Conservation (phyloP, 352 stramenopile genomes). For the Pythium dissotocum region DNA sequence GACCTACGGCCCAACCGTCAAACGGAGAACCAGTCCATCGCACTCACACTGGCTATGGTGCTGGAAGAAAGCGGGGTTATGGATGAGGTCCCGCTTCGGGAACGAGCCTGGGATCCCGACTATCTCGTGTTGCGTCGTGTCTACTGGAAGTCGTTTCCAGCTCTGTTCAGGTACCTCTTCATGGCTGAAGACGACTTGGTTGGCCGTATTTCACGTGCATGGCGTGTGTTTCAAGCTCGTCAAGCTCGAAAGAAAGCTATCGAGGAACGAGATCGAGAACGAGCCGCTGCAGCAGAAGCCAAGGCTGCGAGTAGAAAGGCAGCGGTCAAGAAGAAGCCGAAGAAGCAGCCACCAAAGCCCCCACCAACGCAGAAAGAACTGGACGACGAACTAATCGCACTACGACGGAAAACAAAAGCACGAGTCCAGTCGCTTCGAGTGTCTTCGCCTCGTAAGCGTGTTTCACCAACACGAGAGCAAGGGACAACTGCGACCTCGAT, state of each 20-base stretch:
- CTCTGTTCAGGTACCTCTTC: conserved; percentile 23
- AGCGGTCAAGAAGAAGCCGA: conserved; percentile 12
- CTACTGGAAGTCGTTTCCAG: conserved; percentile 10
- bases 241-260: neutral
- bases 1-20: neutral
- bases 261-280: conserved; percentile 11
- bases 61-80: neutral
- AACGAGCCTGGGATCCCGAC: conserved; percentile 11
- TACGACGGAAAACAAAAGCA: conserved; percentile 21
- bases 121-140: conserved; percentile 19
- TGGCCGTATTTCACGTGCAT: conserved; percentile 14
- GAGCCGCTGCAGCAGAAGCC: neutral
- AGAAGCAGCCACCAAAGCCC: neutral
- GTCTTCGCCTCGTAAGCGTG: neutral
- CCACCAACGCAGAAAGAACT: neutral
- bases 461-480: neutral
- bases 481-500: neutral
- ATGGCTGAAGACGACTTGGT: conserved; percentile 19
- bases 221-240: conserved; percentile 16
- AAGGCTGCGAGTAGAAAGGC: neutral
- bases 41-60: conserved; percentile 10
- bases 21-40: conserved; percentile 17
- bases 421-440: conserved; percentile 15
- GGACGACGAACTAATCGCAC: neutral
- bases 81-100: neutral